Base-by-base conservation (phyloP, 352 stramenopile genomes). In the Globisporangium ultimum region DNA sequence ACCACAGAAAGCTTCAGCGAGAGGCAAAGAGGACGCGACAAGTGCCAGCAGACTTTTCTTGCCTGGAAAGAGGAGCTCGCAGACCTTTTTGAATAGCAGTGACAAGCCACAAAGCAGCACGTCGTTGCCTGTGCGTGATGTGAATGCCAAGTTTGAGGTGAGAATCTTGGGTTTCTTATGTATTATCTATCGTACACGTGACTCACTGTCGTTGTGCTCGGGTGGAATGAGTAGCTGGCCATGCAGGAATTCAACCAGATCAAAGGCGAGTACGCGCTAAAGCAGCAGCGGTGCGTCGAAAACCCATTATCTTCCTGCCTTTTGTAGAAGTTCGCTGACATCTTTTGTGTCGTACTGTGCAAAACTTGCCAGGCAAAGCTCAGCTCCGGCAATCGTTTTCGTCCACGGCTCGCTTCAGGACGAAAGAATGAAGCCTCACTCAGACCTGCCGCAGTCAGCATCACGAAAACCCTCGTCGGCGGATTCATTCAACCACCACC, bases 71-170 rank as follows among this genome's bases (percentile, higher is more conserved):
- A 28, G 32, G 40, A 41, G 48, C n/a, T 49, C 55, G 8, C 18
- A 36, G 3, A 36, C 28, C 3, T 36, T 15, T 28, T 18, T 32
- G 7, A 47, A 10, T 12, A 13, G 50, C 11, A 60, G 17, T 28
- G 48, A n/a, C 8, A 21, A 56, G 40, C 5, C 11, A 15, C 22
- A 59, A 1, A 3, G 22, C 13, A 36, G n/a, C 34, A 36, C 8
- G 28, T 10, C 28, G 8, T 4, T 22, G 11, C 34, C 17, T 8
- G 41, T 5, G 3, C 52, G 43, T 14, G 71, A 78, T 34, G 73
- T 84, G 38, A 76, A 80, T 53, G 59, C 54, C 48, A 85, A 85
- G 47, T 85, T 79, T 34, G 65, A 78, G 70, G 75, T 80, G 47
- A 48, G 17, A 13, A 48, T 45, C 20, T 24, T 32, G 10, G 14